Base-by-base conservation (phyloP, 257 asterid species). In the Jaltomata sinuosa region DNA sequence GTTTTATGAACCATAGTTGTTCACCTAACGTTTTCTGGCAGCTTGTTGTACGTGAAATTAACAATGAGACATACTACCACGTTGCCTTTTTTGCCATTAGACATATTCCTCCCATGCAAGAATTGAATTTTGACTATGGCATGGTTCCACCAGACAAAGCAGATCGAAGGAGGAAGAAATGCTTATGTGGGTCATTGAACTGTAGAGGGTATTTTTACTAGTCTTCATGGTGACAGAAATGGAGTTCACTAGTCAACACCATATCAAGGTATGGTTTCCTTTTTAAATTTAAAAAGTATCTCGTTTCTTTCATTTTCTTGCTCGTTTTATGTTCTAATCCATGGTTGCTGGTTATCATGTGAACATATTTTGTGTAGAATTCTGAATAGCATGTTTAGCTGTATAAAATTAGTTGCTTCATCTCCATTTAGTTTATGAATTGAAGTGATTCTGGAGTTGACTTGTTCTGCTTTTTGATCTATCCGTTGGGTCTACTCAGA, bases 1-100 rank as follows among this genome's bases (percentile, higher is more conserved):
- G 98, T 29, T 97, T 97, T 86, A 94, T 95, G 98, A 97, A 97
- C 89, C 99, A 97, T 82, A 92, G 99, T 79, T 97, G 99, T 82
- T 92, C 90, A 1, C 99, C 99, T 8, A 95, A 91, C 79, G 94
- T 95, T 80, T 83, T 84, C 62, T 97, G 99, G 99, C 92, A 85
- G 90, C 97, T 98, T 3, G 91, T 97, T 86, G 80, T 97, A 76
- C 97, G 93, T 38, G 97, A 95, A 81, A 89, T 81, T 76, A 87
- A 93, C 89, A 84, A 79, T 62, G 98, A 91, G 98, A 77, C 71
- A 1, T 89, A 86, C 90, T 91, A 93, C 79, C 97, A 92, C 81
- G 86, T 97, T 89, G 99, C 94, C 45, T 92, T 97, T 89, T 97
- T 95, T 87, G 94, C 99, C 72, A 83, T 93, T 59, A 74, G 91